Percentiles rank a stretch among this genome's conserved stretches.
These are phyloP conservation scores for Zasmidium citrigriseum DNA, from an alignment of 2,329 filamentous ascomycete species.

Conservation along the genomic window DNA sequence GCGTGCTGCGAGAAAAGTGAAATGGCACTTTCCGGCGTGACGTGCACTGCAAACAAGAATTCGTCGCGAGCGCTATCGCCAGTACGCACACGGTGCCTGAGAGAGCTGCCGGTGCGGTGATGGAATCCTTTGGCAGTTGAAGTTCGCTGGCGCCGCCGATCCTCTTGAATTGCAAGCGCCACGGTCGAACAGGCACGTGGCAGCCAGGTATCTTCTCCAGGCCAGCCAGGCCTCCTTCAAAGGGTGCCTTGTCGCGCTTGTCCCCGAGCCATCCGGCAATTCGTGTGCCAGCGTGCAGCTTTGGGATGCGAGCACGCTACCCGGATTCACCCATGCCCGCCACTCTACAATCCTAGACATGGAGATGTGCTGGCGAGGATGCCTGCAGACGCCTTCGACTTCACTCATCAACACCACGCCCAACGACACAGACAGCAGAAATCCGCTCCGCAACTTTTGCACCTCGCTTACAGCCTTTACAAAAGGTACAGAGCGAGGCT, in stretches of 20 bases:
- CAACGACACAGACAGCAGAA: not conserved
- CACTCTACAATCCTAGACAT: not conserved
- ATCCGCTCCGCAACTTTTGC: not conserved
- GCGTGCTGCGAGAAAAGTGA: not conserved
- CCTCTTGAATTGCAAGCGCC: not conserved
- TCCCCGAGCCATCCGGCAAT: not conserved
- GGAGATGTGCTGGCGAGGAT: not conserved
- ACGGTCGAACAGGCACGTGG: not conserved
- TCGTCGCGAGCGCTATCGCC: not conserved
- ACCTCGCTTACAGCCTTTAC: not conserved
- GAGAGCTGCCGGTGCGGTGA: not conserved
- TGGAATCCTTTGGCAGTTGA: not conserved
- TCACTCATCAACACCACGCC: not conserved
- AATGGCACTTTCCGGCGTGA: not conserved
- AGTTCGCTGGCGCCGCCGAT: not conserved
- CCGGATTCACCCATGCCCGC: not conserved
- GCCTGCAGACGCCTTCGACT: not conserved
- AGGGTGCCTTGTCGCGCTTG: not conserved
- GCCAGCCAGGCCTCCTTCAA: not conserved
- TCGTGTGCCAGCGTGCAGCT: not conserved
- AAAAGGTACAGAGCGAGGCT: not conserved
- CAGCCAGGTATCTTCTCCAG: not conserved
- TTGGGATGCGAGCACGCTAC: not conserved
- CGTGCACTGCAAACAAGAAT: not conserved
- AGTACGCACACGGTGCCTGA: not conserved